Base-by-base conservation (phyloP, 108 stramenopile species). In the Mediolabrus comicus region DNA sequence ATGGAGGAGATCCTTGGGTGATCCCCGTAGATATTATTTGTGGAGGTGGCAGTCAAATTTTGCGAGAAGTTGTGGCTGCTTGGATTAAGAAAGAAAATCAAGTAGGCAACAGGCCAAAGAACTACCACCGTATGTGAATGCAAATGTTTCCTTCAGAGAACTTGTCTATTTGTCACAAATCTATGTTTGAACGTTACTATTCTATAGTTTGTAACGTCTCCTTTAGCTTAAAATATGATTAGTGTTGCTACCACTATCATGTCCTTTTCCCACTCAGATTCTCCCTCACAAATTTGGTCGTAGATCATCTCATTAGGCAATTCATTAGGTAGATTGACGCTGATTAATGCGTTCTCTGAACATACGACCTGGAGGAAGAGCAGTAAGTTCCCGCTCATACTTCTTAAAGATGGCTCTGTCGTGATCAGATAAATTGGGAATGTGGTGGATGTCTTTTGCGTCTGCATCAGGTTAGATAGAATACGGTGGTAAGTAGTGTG, bases 301-400 rank as follows among this genome's bases (percentile, higher is more conserved):
- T 38, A 6, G 13, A 38, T 38, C 36, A 38, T 13, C 11, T 38
- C 36, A 10, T 2, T 2, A 4, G 6, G 3, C 3, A 1, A 43
- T 17, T 5, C 41, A 53, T 81, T 86, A 91, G 33, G 87, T 91
- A 38, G 82, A 85, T 22, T 86, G 85, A 34, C 87, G 80, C 28
- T 82, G 81, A 63, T 91, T 91, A 71, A 91, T 86, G 11, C 90
- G 64, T 55, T 91, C 90, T 27, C 75, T 60, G 36, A 86, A 88
- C 59, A 73, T 74, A 32, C 90, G 79, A 10, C 84, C 81, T 10
- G 83, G 82, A 27, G 86, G 83, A 29, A 84, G 72, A n/a, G 72
- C 86, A 17, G 84, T 88, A 12, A 88, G 71, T 30, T 88, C 71
- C 19, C 54, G 61, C 55, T 91, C 72, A 53, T 91, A 91, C 77